Percentiles rank a stretch among this genome's conserved stretches.
Evolutionary conservation across 306 rosid species (phyloP).

Genomic region (Dalbergia cultrata): DNA sequence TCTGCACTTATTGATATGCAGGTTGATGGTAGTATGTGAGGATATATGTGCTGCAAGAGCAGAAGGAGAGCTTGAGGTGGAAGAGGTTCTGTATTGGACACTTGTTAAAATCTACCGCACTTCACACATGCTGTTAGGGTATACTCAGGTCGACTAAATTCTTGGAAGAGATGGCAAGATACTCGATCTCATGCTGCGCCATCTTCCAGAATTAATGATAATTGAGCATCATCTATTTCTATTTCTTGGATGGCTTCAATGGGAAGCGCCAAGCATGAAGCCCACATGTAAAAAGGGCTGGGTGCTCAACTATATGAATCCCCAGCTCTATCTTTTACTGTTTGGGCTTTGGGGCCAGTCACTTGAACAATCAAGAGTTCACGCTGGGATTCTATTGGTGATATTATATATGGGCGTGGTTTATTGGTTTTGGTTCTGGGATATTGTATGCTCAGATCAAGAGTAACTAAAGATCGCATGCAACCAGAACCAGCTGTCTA

Average conservation of each 20-base stretch:
- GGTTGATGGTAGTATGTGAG: constrained; percentile 92
- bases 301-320: constrained; percentile 22
- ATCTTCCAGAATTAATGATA: constrained; percentile 17
- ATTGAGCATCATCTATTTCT: constrained; percentile 26
- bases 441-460: constrained; percentile 13
- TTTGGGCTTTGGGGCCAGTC: constrained; percentile 6
- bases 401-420: constrained; percentile 20
- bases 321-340: constrained; percentile 17
- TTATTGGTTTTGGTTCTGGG: constrained; percentile 34
- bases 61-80: constrained; percentile 92
- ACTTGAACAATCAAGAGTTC: constrained; percentile 6
- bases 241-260: background rate
- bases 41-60: constrained; percentile 96
- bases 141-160: constrained; percentile 74
- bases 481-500: background rate
- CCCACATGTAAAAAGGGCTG: constrained; percentile 10
- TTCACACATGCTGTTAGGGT: constrained; percentile 93
- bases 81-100: constrained; percentile 90
- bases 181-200: background rate
- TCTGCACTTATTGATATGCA: constrained; percentile 44
- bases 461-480: constrained; percentile 16
- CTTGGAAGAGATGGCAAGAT: constrained; percentile 7
- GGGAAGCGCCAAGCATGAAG: constrained; percentile 37
- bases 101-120: constrained; percentile 92
- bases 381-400: background rate